phyloP scores from a whole-genome alignment of 140 eudicot species.

The Bidens hawaiensis region DNA sequence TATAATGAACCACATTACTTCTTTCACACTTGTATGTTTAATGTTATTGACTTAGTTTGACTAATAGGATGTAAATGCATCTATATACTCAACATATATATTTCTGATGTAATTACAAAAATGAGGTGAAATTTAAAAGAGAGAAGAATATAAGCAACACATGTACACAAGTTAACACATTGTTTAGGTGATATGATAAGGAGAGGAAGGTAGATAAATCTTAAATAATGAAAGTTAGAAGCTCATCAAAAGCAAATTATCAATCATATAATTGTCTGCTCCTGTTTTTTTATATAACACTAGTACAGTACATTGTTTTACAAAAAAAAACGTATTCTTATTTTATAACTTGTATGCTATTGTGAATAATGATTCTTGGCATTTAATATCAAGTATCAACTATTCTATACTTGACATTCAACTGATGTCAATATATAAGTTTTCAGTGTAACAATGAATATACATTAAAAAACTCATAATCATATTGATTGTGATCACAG shows the following conservation, averaged over 20 bases:
- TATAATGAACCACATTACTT: not conserved
- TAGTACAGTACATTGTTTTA: too few species aligned
- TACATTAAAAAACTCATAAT: not conserved
- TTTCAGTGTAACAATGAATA: not conserved
- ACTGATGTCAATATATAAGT: not conserved
- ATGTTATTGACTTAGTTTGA: not conserved
- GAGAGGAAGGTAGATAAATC: too few species aligned
- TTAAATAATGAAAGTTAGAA: not conserved
- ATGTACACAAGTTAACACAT: not conserved
- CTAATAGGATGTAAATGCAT: too few species aligned
- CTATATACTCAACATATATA: not conserved
- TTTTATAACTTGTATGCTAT: too few species aligned
- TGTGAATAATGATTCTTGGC: too few species aligned
- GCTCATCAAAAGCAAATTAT: too few species aligned
- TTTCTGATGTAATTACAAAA: not conserved
- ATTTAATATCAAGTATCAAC: too few species aligned
- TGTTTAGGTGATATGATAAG: not conserved
- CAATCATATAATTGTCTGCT: too few species aligned
- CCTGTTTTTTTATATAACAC: too few species aligned
- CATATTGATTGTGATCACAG: conserved; percentile 30
- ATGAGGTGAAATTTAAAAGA: not conserved
- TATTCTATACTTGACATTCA: not conserved
- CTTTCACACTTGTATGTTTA: not conserved
- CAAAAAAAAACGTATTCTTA: too few species aligned
- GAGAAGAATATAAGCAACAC: not conserved